Evolutionary conservation across 148 eudicot species (phyloP).

Genomic region (Nepenthes mirabilis): DNA sequence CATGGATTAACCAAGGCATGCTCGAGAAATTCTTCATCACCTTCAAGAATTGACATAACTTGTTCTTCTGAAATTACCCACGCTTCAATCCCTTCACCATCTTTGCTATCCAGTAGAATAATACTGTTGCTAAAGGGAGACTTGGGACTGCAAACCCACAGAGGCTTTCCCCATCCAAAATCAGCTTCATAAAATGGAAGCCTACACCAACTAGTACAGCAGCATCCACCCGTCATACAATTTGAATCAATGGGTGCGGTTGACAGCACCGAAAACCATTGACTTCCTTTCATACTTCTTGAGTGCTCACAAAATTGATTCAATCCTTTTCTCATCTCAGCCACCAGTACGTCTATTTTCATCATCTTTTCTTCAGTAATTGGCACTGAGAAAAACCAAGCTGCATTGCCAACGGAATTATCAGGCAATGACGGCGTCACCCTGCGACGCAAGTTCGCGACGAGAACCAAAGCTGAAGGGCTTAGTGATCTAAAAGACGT

Average conservation of each 20-base stretch:
- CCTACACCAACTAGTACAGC: constrained; percentile 6
- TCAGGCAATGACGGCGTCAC: constrained; percentile 17
- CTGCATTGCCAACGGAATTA: constrained; percentile 18
- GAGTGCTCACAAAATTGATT: too few relatives aligned
- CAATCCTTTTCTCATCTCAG: too few relatives aligned
- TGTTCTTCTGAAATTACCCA: constrained; percentile 21
- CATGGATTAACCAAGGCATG: not conserved
- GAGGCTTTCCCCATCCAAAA: constrained; percentile 51
- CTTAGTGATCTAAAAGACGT: too few relatives aligned
- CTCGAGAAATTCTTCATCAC: constrained; percentile 1
- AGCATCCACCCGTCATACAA: not conserved
- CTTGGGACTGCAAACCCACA: constrained; percentile 16
- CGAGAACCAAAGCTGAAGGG: constrained; percentile 26
- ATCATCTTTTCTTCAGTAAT: too few relatives aligned
- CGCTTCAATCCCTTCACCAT: constrained; percentile 32
- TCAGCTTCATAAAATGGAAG: constrained; percentile 22
- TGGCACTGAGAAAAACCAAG: too few relatives aligned
- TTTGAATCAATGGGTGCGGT: not conserved
- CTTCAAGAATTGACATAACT: constrained; percentile 1
- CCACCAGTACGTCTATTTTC: too few relatives aligned
- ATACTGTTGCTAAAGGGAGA: constrained; percentile 16
- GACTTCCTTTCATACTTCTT: too few relatives aligned
- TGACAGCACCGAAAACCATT: not conserved
- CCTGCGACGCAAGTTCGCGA: constrained; percentile 26
- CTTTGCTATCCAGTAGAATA: constrained; percentile 18